These are phyloP conservation scores for Populus hybrid DNA, from an alignment of 441 rosid genomes.

Conservation along the genomic window DNA sequence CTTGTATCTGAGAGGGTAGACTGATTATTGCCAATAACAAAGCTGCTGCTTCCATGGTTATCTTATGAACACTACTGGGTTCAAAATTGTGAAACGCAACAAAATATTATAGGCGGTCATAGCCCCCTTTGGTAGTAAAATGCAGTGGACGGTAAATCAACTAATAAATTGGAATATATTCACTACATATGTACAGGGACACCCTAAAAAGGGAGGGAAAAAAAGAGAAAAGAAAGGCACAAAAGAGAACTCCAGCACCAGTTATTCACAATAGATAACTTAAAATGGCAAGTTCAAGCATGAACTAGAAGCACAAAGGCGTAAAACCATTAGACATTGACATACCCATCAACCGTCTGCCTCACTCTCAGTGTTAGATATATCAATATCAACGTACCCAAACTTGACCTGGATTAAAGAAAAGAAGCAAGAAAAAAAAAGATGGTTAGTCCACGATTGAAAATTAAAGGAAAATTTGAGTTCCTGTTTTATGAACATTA, in stretches of 20 bases:
- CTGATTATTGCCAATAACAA: neutral
- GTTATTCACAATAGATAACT: conserved; percentile 2
- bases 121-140: neutral
- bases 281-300: conserved; percentile 17
- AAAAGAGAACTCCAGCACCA: neutral
- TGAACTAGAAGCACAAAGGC: neutral
- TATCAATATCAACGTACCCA: conserved; percentile 84
- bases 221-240: neutral
- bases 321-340: conserved; percentile 30
- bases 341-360: conserved; percentile 49
- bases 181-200: conserved; percentile 6
- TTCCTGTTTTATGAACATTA: neutral
- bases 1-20: neutral
- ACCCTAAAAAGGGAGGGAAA: neutral
- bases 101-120: neutral
- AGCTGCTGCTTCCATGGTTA: neutral
- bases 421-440: neutral
- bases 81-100: neutral
- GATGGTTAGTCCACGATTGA: neutral
- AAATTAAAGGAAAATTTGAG: neutral
- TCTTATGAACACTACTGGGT: neutral
- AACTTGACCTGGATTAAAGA: conserved; percentile 63
- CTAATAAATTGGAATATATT: neutral
- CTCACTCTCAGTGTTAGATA: conserved; percentile 82
- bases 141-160: neutral